phyloP scores from a whole-genome alignment of 176 grass and related monocot genomes.

The Avena insularis region DNA sequence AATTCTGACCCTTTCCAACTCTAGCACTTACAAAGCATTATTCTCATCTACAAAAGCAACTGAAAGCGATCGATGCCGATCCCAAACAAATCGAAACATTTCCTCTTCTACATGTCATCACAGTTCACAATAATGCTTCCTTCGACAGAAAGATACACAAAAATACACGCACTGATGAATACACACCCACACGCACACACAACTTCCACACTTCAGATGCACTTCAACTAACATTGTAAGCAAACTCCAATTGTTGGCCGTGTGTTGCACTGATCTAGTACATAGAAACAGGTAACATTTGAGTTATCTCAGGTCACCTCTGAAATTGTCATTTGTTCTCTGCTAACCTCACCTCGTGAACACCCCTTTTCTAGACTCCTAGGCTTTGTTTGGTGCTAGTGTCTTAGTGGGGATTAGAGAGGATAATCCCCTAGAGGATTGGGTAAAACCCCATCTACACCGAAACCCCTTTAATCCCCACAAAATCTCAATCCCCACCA shows the following conservation, averaged over 20 bases:
- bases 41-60: not conserved
- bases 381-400: not conserved
- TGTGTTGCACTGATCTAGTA: too few relatives aligned
- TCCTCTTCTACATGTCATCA: not conserved
- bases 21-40: not conserved
- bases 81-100: not conserved
- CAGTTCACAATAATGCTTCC: not conserved
- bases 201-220: not conserved
- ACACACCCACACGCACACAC: too few relatives aligned
- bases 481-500: too few relatives aligned
- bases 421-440: too few relatives aligned
- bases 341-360: conserved; percentile 5
- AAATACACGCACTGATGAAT: not conserved
- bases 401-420: too few relatives aligned
- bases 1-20: not conserved
- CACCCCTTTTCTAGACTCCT: conserved; percentile 5
- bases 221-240: not conserved
- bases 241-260: too few relatives aligned
- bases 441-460: too few relatives aligned
- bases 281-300: not conserved
- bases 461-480: too few relatives aligned
- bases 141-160: not conserved
- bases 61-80: not conserved
- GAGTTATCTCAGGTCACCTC: not conserved
- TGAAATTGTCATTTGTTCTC: conserved; percentile 2